A percentile compares a stretch with the other conserved stretches of the same genome.
These are phyloP conservation scores for Puccinia novopanici DNA, from an alignment of 1,284 basidiomycete genomes.

Conservation along the genomic window DNA sequence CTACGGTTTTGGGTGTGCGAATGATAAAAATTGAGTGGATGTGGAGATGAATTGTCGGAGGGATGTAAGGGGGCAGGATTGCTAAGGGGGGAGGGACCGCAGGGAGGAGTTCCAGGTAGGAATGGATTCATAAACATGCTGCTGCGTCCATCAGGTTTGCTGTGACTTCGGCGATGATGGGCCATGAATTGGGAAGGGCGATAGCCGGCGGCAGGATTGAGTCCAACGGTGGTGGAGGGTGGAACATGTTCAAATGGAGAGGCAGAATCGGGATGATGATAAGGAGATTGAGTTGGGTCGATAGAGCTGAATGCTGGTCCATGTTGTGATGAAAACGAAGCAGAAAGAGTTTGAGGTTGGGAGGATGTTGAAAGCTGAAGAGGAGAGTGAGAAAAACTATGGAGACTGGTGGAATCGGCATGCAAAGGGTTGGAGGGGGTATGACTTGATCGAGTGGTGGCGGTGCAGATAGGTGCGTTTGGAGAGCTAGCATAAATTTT, in stretches of 20 bases:
- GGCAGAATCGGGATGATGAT: conserved; percentile 4
- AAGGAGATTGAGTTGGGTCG: neutral
- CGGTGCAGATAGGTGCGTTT: neutral
- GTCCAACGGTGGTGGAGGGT: neutral
- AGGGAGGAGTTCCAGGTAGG: conserved; percentile 6
- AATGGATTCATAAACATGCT: conserved; percentile 16
- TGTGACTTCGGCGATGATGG: conserved; percentile 47
- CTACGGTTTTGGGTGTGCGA: conserved; percentile 2
- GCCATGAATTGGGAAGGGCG: conserved; percentile 14
- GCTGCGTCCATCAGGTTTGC: conserved; percentile 44
- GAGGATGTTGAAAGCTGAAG: neutral
- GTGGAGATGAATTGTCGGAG: neutral
- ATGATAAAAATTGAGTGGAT: conserved; percentile 3
- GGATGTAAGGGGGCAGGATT: conserved; percentile 28
- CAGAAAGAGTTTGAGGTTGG: conserved; percentile 1
- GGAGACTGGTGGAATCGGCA: neutral
- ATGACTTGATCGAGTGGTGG: neutral
- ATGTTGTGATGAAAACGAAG: conserved; percentile 27
- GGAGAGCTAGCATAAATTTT: conserved; percentile 10
- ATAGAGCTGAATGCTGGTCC: neutral
- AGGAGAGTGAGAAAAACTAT: conserved; percentile 8
- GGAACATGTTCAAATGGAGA: neutral
- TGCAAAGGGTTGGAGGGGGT: conserved; percentile 2
- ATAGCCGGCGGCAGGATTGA: neutral
- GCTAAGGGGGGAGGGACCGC: neutral